Evolutionary conservation across 371 early-diverging fungal genomes (phyloP).

Genomic region (Batrachochytrium dendrobatidis): DNA sequence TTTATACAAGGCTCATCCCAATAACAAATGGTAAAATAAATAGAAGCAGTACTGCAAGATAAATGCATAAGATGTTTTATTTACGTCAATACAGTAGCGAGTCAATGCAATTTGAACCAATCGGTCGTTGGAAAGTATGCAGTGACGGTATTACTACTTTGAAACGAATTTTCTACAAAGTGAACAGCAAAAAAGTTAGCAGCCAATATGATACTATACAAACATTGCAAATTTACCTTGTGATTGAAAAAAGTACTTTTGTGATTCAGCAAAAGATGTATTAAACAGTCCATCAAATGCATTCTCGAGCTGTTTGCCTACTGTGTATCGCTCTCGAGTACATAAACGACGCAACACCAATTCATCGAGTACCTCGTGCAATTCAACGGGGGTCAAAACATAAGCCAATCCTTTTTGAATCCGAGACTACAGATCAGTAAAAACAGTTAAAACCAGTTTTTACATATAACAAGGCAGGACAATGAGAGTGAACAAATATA

Average conservation of each 20-base stretch:
- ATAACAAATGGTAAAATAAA: conserved; percentile 71
- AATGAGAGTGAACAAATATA: neutral
- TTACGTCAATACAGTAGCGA: too few species aligned
- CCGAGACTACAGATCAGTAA: conserved; percentile 5
- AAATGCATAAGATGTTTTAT: too few species aligned
- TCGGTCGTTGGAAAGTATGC: neutral
- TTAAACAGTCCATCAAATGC: conserved; percentile 10
- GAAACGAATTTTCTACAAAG: neutral
- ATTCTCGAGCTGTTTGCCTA: conserved; percentile 9
- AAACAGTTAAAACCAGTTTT: neutral
- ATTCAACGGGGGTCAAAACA: conserved; percentile 25
- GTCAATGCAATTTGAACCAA: neutral
- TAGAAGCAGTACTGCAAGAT: too few species aligned
- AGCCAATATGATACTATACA: neutral
- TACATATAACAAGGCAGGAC: neutral
- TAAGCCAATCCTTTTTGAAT: conserved; percentile 1
- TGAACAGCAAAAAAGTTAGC: neutral
- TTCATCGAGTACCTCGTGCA: conserved; percentile 23
- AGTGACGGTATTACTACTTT: neutral
- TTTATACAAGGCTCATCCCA: conserved; percentile 66
- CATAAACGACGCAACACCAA: conserved; percentile 20
- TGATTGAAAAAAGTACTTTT: neutral
- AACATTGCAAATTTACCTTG: neutral
- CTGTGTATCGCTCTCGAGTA: conserved; percentile 11
- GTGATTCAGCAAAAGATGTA: neutral